phyloP scores from a whole-genome alignment of 192 early-diverging fungal genomes.

The Paraglomus brasilianum region DNA sequence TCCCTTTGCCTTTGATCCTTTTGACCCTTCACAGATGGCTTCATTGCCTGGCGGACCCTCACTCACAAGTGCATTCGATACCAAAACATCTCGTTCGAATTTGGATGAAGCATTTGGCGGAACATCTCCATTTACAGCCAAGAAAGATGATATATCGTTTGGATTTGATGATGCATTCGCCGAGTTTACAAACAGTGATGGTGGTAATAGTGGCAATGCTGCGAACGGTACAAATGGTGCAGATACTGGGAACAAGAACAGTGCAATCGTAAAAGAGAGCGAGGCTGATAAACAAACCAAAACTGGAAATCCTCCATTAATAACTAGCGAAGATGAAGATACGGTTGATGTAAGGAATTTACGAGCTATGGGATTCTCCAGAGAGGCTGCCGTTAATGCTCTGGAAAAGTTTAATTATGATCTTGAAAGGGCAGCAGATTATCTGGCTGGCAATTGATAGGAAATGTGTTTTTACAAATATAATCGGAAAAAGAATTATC shows the following conservation, averaged over 20 bases:
- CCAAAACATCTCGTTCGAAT: constrained; percentile 12
- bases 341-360: constrained; percentile 43
- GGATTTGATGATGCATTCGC: constrained; percentile 27
- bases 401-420: constrained; percentile 71
- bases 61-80: not conserved
- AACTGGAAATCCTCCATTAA: not conserved
- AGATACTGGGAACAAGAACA: no score
- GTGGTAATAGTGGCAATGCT: no score
- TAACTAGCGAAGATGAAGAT: not conserved
- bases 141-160: not conserved
- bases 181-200: not conserved
- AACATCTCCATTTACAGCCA: not conserved
- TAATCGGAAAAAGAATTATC: no score
- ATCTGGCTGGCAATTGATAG: constrained; percentile 56
- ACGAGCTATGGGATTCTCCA: constrained; percentile 70
- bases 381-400: constrained; percentile 61
- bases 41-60: no score
- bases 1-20: not conserved
- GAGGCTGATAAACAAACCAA: not conserved
- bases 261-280: no score
- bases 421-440: constrained; percentile 70
- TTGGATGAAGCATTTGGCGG: constrained; percentile 26
- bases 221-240: no score
- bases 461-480: no score
- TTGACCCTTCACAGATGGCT: constrained; percentile 13